These are phyloP conservation scores for Nannochloris sp. DNA, from an alignment of 139 green algal genomes.

Conservation along the genomic window DNA sequence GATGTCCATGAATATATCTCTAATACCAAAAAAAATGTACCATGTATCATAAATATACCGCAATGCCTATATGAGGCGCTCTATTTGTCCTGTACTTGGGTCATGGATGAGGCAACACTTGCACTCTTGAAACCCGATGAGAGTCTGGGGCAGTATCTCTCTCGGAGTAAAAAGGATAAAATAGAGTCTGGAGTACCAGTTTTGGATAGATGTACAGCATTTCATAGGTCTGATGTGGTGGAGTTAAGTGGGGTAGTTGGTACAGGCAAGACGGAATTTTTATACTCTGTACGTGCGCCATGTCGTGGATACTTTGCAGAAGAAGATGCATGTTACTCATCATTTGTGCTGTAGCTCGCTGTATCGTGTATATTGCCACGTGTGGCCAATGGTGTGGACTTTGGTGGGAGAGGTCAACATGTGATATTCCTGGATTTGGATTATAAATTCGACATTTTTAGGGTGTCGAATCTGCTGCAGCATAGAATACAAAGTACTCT, in stretches of 20 bases:
- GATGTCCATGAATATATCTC: background rate
- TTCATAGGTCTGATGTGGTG: conserved; percentile 20
- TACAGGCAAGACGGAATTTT: conserved; percentile 22
- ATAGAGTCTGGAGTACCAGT: conserved; percentile 23
- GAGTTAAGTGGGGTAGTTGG: conserved; percentile 15
- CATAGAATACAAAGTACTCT: background rate
- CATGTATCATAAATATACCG: background rate
- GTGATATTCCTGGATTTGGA: conserved; percentile 28
- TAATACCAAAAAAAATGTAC: too few relatives aligned
- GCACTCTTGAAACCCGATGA: conserved; percentile 25
- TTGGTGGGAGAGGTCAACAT: conserved; percentile 13
- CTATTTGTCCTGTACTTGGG: too few relatives aligned
- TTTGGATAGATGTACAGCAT: conserved; percentile 11
- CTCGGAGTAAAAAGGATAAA: conserved; percentile 12
- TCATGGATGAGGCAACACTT: too few relatives aligned
- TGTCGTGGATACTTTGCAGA: background rate
- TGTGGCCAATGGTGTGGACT: background rate
- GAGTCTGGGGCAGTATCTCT: conserved; percentile 17
- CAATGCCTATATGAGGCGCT: conserved; percentile 25
- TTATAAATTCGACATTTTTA: conserved; percentile 26
- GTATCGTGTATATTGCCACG: conserved; percentile 22
- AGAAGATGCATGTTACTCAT: background rate
- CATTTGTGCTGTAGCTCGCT: conserved; percentile 5
- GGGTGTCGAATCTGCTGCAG: conserved; percentile 16
- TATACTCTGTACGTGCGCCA: conserved; percentile 13